Conservation (phyloP, 2,329 filamentous ascomycete species). For the Epichloe gansuensis region DNA sequence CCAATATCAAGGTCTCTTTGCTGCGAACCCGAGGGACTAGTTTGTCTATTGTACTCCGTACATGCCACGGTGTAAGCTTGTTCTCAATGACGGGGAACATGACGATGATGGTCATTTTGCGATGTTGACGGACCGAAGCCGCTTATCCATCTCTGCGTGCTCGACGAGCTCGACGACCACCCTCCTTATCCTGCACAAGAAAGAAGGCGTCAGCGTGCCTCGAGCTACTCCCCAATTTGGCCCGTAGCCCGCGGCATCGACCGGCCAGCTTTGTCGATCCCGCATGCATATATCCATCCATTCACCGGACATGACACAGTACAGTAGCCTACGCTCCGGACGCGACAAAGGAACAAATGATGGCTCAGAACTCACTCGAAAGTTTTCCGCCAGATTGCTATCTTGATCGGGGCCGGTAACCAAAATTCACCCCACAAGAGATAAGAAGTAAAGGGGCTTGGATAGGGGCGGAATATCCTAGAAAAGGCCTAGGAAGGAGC, state of each 20-base stretch:
- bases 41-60: too few species aligned
- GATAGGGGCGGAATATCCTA: too few species aligned
- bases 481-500: neutral
- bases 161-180: neutral
- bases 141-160: too few species aligned
- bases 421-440: too few species aligned
- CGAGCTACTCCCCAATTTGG: neutral
- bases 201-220: neutral
- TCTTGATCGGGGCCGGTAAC: too few species aligned
- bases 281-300: neutral
- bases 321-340: neutral
- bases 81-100: too few species aligned
- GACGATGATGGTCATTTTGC: neutral
- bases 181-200: neutral
- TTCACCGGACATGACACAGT: neutral
- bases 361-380: neutral
- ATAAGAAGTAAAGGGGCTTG: too few species aligned
- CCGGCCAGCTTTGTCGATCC: neutral
- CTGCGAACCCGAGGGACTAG: too few species aligned
- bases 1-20: neutral
- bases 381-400: too few species aligned
- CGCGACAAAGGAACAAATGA: neutral
- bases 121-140: neutral
- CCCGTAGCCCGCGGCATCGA: too few species aligned
- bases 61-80: too few species aligned